These are phyloP conservation scores for Blastobotrys americana DNA, from an alignment of 805 yeast species.

Conservation along the genomic window DNA sequence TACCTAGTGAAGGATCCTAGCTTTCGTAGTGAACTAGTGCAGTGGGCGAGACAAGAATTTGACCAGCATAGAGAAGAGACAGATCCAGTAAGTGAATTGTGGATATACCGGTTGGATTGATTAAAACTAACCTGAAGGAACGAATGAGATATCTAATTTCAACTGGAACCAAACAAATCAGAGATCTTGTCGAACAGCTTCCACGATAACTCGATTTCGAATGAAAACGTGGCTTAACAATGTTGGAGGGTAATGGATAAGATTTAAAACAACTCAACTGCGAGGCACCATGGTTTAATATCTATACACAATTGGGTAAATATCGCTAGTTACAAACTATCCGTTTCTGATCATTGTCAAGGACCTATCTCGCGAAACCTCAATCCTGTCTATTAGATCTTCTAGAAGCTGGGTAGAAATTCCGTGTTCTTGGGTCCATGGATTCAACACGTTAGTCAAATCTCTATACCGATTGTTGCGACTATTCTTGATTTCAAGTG, in stretches of 20 bases:
- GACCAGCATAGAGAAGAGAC: slow-evolving; percentile 22
- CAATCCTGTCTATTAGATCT: slow-evolving; percentile 17
- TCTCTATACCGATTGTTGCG: slow-evolving; percentile 6
- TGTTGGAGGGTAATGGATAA: too few relatives aligned
- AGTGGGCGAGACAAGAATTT: slow-evolving; percentile 32
- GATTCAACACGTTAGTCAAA: slow-evolving; percentile 9
- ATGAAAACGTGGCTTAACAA: too few relatives aligned
- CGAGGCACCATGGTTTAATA: slow-evolving; percentile 1
- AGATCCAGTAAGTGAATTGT: slow-evolving; percentile 22
- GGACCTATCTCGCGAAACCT: slow-evolving; percentile 11
- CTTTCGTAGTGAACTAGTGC: slow-evolving; percentile 24
- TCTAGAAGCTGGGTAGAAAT: slow-evolving; percentile 13
- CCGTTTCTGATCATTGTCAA: slow-evolving; percentile 8
- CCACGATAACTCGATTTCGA: too few relatives aligned
- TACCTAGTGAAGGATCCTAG: slow-evolving; percentile 17
- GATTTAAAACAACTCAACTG: too few relatives aligned
- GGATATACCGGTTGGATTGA: neutral
- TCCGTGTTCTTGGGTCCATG: slow-evolving; percentile 17
- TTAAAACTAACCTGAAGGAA: slow-evolving; percentile 18
- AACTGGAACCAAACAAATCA: slow-evolving; percentile 30
- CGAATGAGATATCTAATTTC: slow-evolving; percentile 24
- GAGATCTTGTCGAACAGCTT: slow-evolving; percentile 26
- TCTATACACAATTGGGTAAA: neutral
- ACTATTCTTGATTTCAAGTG: slow-evolving; percentile 13
- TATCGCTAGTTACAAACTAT: neutral